Base-by-base conservation (phyloP, 495 filamentous ascomycete species). In the Glutinoglossum americanum region DNA sequence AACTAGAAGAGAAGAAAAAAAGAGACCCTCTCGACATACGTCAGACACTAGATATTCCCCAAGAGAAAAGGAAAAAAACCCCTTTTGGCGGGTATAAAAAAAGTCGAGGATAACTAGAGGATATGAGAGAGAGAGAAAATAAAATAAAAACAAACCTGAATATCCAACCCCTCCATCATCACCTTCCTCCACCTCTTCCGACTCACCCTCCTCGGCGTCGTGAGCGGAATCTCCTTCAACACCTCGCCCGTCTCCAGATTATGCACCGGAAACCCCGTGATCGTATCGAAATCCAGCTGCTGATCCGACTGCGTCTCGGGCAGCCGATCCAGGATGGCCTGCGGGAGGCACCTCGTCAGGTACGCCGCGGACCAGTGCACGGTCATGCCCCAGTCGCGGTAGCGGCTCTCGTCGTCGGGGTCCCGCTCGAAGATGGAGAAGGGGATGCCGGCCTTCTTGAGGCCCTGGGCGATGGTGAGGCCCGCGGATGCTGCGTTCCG, bases 391-490 rank as follows among this genome's bases (percentile, higher is more conserved):
- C 78, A 82, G 41, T 80, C 79, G 32, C 70, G 70, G 7, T 62
- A 67, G 3, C 79, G 71, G 21, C 17, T 7, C 30, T 70, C 70
- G 6, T 63, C 68, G 4, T 79, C 71, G 13, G 70, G 64, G 61
- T 82, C 79, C 3, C 75, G 71, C 55, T 83, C 80, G 62, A 74
- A 81, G 23, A 82, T 69, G 23, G 67, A 60, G 61, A 74, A 77
- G 0, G 70, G 62, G n/a, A 76, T 63, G 35, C 37, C 41, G 13
- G 58, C 55, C 51, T 72, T 73, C 54, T 72, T 71, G 33, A 82
- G 74, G 37, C 71, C 72, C 60, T 83, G 80, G 3, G 78, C 80
- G 13, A 83, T 68, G 4, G 76, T 68, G 10, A 81, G 71, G 41
- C 80, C 79, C 21, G 49, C 15, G 1, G 49, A 53, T 27, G 49